Conservation (phyloP, 257 asterid species). For the Solanum gracilifrons region DNA sequence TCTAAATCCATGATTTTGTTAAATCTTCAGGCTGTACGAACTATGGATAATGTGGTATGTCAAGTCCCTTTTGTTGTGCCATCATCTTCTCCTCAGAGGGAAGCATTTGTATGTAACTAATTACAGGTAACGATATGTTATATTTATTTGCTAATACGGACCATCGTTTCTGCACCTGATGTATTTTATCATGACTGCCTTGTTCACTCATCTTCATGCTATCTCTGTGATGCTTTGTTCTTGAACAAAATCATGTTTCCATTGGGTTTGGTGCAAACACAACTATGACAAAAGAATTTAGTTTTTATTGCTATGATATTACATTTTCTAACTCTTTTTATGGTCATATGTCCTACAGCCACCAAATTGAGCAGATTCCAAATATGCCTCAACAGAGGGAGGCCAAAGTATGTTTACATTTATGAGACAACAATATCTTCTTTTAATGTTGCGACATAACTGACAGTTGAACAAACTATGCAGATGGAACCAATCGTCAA, state of each 20-base stretch:
- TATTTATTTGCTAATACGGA: neutral
- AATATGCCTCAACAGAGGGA: neutral
- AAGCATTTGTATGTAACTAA: neutral
- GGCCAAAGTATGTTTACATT: neutral
- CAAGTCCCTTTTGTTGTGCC: neutral
- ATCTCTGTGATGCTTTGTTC: neutral
- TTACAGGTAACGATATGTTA: neutral
- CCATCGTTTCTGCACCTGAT: neutral
- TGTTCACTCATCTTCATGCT: neutral
- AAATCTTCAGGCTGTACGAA: neutral
- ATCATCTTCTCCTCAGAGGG: neutral
- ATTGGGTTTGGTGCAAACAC: neutral
- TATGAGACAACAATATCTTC: neutral
- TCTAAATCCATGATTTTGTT: neutral
- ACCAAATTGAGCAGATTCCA: neutral
- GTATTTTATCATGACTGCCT: neutral
- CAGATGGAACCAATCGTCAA: too few species aligned
- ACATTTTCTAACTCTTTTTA: neutral
- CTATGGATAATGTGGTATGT: neutral
- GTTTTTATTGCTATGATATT: neutral
- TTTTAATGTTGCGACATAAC: neutral
- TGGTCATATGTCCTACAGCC: neutral
- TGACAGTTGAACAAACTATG: too few species aligned
- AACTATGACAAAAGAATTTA: neutral
- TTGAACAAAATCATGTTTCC: neutral